Conservation (phyloP, 176 grass and related monocot genomes). For the Aegilops longissima region DNA sequence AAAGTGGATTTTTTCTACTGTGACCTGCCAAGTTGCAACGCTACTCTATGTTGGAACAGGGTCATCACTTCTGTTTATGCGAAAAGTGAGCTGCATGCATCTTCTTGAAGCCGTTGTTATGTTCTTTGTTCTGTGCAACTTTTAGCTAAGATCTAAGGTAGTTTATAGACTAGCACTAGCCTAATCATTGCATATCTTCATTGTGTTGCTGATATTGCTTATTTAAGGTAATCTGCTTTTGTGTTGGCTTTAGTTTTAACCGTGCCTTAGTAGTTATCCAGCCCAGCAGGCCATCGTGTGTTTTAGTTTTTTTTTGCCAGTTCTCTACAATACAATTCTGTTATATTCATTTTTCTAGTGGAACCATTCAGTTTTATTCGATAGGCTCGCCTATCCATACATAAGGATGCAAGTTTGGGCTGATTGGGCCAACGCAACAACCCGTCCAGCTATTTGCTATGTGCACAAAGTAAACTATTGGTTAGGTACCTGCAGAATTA, state of each 20-base stretch:
- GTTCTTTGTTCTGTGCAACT: neutral
- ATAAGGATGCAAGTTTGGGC: neutral
- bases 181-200: neutral
- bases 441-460: neutral
- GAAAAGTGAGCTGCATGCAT: neutral
- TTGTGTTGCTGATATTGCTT: neutral
- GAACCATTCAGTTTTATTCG: neutral
- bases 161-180: neutral
- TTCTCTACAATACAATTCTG: neutral
- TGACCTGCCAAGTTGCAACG: neutral
- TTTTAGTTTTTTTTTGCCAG: neutral
- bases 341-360: neutral
- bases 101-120: neutral
- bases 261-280: neutral
- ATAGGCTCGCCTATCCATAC: neutral
- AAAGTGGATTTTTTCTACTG: neutral
- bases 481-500: neutral
- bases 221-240: neutral
- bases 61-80: neutral
- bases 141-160: slow-evolving; percentile 11
- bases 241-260: slow-evolving; percentile 8
- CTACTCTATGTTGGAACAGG: neutral
- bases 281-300: neutral
- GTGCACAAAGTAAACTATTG: slow-evolving; percentile 1
- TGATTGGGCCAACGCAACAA: slow-evolving; percentile 8